A percentile compares a stretch with the other conserved stretches of the same genome.
These are phyloP conservation scores for Tilletia setariae DNA, from an alignment of 1,284 basidiomycete genomes.

Conservation along the genomic window DNA sequence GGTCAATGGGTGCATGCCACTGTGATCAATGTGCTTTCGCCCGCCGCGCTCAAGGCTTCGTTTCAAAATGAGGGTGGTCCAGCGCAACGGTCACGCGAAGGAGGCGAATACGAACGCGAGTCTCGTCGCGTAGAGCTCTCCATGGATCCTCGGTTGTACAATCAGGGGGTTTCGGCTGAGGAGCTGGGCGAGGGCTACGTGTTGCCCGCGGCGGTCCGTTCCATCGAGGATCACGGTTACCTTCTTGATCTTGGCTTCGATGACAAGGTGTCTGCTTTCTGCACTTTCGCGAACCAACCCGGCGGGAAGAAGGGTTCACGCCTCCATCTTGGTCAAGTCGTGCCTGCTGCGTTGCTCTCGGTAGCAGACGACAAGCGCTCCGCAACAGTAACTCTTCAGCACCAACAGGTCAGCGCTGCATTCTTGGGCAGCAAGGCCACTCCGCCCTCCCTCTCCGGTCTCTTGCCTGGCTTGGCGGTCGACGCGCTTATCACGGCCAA, in stretches of 20 bases:
- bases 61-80: conserved; percentile 62
- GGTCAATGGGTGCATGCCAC: conserved; percentile 83
- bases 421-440: conserved; percentile 26
- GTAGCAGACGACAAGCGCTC: conserved; percentile 52
- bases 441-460: conserved; percentile 64
- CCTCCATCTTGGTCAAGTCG: conserved; percentile 52
- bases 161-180: conserved; percentile 71
- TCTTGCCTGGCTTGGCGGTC: conserved; percentile 84
- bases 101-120: conserved; percentile 48
- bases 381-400: conserved; percentile 46
- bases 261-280: conserved; percentile 47
- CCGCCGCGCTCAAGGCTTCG: conserved; percentile 61
- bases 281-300: conserved; percentile 31
- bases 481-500: conserved; percentile 77
- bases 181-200: conserved; percentile 64
- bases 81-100: conserved; percentile 27
- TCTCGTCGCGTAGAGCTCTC: conserved; percentile 71
- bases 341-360: conserved; percentile 49
- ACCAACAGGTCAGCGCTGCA: conserved; percentile 36
- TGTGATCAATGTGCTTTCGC: conserved; percentile 67
- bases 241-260: conserved; percentile 72
- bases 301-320: conserved; percentile 28
- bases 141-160: conserved; percentile 79
- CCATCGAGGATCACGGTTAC: conserved; percentile 92
- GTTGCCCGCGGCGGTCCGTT: conserved; percentile 58